Base-by-base conservation (phyloP, 1,139 yeast species). In the Candida neerlandica region DNA sequence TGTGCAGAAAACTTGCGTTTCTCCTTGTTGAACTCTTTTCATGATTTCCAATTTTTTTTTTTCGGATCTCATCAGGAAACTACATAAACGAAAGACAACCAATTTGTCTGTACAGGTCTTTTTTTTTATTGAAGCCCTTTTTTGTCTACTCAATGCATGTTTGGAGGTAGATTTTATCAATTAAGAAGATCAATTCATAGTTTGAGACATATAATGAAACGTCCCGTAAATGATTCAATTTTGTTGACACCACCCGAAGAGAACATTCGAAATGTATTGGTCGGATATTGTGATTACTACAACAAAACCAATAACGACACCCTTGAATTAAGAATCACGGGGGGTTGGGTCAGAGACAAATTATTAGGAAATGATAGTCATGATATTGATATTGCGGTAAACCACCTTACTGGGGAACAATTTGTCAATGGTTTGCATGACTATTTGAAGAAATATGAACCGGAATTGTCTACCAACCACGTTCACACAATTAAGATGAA, bases 331-430 rank as follows among this genome's bases (percentile, higher is more conserved):
- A 69, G 99, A 55, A 88, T 94, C 58, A 92, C 98, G 0, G 99
- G 99, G 30, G 99, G 99, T 0, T 94, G 99, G 99, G 99, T 94
- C 5, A 79, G 99, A 59, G 99, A 94, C 66, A 94, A 94, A 70
- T 71, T 94, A 35, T 72, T 95, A 37, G 96, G 96, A 0, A 76
- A 78, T 45, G 84, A 81, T 30, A 85, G 95, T 48, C 85, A 94
- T 62, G 99, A 94, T 65, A 74, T 94, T 40, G 99, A 94, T 61
- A 89, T 94, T 49, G 98, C 97, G 6, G 81, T 95, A 50, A 91
- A 94, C 65, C 76, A 76, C 50, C 70, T 89, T 60, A 81, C 96
- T 0, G 99, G 99, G 0, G 90, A 88, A 62, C 85, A 84, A 40
- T 94, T 95, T 71, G 97, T 96, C 1, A 74, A 75, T 43, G 80